A percentile compares a stretch with the other conserved stretches of the same genome.
phyloP scores from a whole-genome alignment of 139 green algal species.

The Gonium pectorale region DNA sequence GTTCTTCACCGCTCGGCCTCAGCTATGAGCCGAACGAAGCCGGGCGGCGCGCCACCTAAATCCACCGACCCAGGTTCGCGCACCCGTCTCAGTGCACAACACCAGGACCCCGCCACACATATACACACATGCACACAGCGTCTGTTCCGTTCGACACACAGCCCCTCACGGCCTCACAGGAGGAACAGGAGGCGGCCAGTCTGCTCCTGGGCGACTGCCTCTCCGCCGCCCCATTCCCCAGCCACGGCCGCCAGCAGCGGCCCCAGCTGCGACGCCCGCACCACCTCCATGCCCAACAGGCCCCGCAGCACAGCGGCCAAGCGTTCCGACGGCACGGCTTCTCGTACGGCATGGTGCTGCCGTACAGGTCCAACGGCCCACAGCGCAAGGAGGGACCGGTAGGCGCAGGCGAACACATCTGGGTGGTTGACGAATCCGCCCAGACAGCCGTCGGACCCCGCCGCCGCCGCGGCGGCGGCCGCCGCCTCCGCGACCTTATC shows the following conservation, averaged over 20 bases:
- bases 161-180: no score
- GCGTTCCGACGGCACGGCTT: background rate
- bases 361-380: background rate
- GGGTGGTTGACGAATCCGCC: constrained; percentile 33
- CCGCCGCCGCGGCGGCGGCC: background rate
- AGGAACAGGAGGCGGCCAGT: background rate
- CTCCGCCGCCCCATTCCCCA: background rate
- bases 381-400: constrained; percentile 27
- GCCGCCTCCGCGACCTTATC: background rate
- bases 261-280: constrained; percentile 22
- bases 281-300: background rate
- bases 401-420: constrained; percentile 8
- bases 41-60: no score
- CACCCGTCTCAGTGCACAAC: no score
- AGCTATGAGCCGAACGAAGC: no score
- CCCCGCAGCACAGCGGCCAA: background rate
- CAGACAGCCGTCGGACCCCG: constrained; percentile 18
- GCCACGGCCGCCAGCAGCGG: background rate
- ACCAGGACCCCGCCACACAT: no score
- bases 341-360: background rate
- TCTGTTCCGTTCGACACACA: no score
- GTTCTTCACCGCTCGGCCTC: no score
- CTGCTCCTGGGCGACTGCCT: no score
- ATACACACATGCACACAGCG: no score
- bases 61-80: no score